Evolutionary conservation across 148 eudicot genomes (phyloP).

Genomic region (Linanthus parryae): DNA sequence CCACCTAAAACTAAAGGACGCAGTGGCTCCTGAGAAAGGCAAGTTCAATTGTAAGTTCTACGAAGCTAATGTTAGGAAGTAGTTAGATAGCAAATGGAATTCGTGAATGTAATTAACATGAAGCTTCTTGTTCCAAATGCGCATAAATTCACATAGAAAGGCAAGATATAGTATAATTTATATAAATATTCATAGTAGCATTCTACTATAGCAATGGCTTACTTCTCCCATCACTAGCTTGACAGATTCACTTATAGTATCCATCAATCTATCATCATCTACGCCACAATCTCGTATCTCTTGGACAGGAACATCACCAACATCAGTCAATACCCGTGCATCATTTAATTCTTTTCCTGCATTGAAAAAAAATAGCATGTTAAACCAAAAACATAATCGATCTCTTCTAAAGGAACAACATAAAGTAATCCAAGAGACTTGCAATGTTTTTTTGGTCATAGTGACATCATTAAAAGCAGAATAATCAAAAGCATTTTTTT

Average conservation of each 20-base stretch:
- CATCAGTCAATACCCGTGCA: constrained; percentile 88
- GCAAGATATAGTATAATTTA: background rate
- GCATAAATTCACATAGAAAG: no score
- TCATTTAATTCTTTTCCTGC: constrained; percentile 82
- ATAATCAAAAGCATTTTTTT: no score
- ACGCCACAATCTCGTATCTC: constrained; percentile 95
- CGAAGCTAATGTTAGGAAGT: background rate
- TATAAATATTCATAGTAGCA: background rate
- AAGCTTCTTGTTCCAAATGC: no score
- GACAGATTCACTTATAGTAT: constrained; percentile 71
- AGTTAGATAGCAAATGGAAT: background rate
- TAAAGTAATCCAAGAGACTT: background rate
- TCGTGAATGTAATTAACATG: background rate
- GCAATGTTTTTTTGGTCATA: no score
- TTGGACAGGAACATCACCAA: constrained; percentile 93
- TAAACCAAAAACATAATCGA: background rate
- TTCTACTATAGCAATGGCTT: constrained; percentile 13
- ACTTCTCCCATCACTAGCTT: constrained; percentile 96
- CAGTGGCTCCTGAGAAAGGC: constrained; percentile 59
- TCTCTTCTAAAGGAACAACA: constrained; percentile 7
- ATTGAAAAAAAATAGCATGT: constrained; percentile 17
- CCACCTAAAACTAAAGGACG: constrained; percentile 92
- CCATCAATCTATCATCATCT: constrained; percentile 87
- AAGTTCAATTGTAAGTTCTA: background rate
- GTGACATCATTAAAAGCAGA: no score